Percentiles rank a stretch among this genome's conserved stretches.
These are phyloP conservation scores for Lentinula guzmanii DNA, from an alignment of 768 basidiomycete genomes.

Conservation along the genomic window DNA sequence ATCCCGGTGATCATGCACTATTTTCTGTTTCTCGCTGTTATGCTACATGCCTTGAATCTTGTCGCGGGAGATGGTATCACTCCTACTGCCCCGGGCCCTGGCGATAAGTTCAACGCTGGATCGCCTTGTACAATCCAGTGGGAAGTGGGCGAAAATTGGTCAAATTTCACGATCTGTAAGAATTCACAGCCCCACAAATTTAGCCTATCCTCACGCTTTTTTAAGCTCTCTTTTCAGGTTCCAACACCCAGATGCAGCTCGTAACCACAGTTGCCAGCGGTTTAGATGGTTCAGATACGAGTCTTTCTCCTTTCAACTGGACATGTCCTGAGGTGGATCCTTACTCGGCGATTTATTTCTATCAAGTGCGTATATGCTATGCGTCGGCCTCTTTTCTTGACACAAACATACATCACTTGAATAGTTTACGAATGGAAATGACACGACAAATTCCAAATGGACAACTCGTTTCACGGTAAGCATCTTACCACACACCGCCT, in stretches of 20 bases:
- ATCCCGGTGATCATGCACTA: conserved; percentile 6
- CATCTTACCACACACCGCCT: neutral
- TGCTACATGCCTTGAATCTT: conserved; percentile 3
- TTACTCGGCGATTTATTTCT: conserved; percentile 33
- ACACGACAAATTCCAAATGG: conserved; percentile 20
- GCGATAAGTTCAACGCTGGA: conserved; percentile 25
- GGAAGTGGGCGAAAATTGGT: conserved; percentile 24
- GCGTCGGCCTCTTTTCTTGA: neutral
- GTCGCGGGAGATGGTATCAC: conserved; percentile 15
- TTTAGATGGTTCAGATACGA: conserved; percentile 23
- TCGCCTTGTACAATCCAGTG: conserved; percentile 28
- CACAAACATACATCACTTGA: neutral
- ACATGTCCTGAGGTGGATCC: conserved; percentile 30
- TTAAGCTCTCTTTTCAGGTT: conserved; percentile 32
- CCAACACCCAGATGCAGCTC: conserved; percentile 26
- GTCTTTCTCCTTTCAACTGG: conserved; percentile 26
- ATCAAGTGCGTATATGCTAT: conserved; percentile 20
- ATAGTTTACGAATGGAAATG: conserved; percentile 24
- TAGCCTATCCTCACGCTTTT: neutral
- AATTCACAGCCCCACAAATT: neutral
- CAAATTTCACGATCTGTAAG: conserved; percentile 30
- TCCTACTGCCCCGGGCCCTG: conserved; percentile 33
- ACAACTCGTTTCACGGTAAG: conserved; percentile 29
- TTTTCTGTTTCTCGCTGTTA: conserved; percentile 2
- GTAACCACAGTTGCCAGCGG: conserved; percentile 21